Percentiles rank a stretch among this genome's conserved stretches.
Evolutionary conservation across 352 stramenopile genomes (phyloP).

Genomic region (Globisporangium middletonii): DNA sequence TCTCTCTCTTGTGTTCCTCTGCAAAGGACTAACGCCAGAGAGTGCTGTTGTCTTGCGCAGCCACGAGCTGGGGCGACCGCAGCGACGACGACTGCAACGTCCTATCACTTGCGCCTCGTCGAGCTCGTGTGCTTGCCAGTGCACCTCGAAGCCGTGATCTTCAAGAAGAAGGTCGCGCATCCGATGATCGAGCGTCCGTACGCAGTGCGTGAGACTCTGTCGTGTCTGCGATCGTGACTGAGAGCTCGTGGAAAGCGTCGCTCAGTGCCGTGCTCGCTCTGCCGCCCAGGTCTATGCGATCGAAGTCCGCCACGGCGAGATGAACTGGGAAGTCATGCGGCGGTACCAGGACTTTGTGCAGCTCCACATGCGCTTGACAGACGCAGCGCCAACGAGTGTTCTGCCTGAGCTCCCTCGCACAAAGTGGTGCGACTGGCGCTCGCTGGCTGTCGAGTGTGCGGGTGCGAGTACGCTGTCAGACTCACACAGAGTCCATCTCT

Average conservation of each 20-base stretch:
- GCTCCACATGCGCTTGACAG: slow-evolving; percentile 24
- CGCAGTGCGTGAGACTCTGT: slow-evolving; percentile 15
- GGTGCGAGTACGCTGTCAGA: too few species aligned
- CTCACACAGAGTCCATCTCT: neutral
- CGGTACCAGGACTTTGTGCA: slow-evolving; percentile 42
- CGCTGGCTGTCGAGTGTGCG: neutral
- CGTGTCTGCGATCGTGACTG: neutral
- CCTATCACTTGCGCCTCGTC: neutral
- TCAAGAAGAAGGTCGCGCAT: slow-evolving; percentile 26
- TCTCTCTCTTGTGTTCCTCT: too few species aligned
- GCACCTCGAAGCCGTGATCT: slow-evolving; percentile 20
- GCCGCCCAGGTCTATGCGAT: slow-evolving; percentile 35
- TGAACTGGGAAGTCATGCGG: slow-evolving; percentile 37
- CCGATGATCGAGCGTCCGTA: slow-evolving; percentile 37
- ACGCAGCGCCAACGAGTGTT: neutral
- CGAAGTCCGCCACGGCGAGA: slow-evolving; percentile 25
- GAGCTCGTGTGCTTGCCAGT: neutral
- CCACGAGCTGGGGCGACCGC: neutral
- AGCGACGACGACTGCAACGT: neutral
- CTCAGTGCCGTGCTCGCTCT: neutral
- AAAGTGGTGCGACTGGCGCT: slow-evolving; percentile 25
- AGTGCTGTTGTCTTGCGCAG: neutral
- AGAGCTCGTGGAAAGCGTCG: neutral
- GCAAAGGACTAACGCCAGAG: neutral
- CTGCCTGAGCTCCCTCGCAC: slow-evolving; percentile 31